phyloP scores from a whole-genome alignment of 2,329 filamentous ascomycete species.

The Raffaelea ambrosiae region DNA sequence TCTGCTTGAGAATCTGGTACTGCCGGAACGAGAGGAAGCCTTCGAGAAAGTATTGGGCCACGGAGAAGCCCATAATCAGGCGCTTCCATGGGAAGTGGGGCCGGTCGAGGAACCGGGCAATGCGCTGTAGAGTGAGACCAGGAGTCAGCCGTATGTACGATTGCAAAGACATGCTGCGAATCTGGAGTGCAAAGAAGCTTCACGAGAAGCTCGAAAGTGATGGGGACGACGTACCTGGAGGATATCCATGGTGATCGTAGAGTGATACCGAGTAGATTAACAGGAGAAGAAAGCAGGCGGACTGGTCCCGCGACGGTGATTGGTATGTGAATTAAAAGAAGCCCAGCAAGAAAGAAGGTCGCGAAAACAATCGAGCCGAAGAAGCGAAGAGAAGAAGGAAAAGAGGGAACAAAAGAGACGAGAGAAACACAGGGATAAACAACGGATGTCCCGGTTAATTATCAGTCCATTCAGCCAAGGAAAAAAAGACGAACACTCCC shows the following conservation, averaged over 20 bases:
- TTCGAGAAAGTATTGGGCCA: slow-evolving; percentile 87
- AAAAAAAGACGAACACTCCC: no score
- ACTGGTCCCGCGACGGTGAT: no score
- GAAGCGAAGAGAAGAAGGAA: neutral
- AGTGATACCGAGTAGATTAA: no score
- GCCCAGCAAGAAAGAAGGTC: no score
- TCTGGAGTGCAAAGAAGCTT: neutral
- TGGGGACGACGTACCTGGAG: slow-evolving; percentile 28
- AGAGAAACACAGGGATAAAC: no score
- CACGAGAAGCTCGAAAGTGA: slow-evolving; percentile 3
- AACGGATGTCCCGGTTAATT: no score
- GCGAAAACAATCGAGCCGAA: no score
- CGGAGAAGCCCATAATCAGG: slow-evolving; percentile 86
- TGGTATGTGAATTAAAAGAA: no score
- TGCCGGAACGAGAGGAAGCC: slow-evolving; percentile 83
- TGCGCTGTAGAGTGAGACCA: slow-evolving; percentile 42
- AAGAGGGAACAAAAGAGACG: neutral
- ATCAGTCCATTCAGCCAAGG: neutral
- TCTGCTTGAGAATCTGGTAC: slow-evolving; percentile 76
- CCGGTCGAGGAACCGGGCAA: slow-evolving; percentile 80
- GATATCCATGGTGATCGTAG: slow-evolving; percentile 2
- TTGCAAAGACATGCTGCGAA: no score
- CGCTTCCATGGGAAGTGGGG: slow-evolving; percentile 96
- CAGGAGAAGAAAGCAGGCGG: neutral
- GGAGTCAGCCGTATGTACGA: no score